Percentiles rank a stretch among this genome's conserved stretches.
phyloP scores from a whole-genome alignment of 345 rosid genomes.

The Populus tremula region DNA sequence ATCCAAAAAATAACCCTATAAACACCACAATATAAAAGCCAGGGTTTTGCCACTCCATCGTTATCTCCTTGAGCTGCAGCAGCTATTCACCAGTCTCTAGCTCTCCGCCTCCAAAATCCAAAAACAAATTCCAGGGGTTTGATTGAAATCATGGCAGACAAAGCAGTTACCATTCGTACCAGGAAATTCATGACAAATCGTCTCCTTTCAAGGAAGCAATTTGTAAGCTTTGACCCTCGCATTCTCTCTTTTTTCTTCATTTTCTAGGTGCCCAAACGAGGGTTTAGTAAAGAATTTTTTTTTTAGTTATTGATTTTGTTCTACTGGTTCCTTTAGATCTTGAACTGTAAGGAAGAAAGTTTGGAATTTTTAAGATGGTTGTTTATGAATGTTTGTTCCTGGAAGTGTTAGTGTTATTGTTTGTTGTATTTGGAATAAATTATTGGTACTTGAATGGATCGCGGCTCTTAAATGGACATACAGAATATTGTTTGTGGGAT shows the following conservation, averaged over 20 bases:
- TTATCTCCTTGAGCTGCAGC: conserved; percentile 26
- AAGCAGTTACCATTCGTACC: conserved; percentile 83
- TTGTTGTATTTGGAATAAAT: background rate
- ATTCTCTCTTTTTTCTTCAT: background rate
- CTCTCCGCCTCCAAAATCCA: background rate
- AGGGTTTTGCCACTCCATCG: background rate
- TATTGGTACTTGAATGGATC: background rate
- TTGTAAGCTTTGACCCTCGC: conserved; percentile 44
- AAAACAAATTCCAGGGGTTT: background rate
- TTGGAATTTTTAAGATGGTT: background rate
- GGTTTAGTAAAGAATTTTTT: too few species aligned
- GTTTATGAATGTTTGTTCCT: background rate
- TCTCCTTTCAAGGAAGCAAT: conserved; percentile 97
- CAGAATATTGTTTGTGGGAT: background rate
- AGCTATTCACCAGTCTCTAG: background rate
- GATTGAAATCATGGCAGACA: conserved; percentile 62
- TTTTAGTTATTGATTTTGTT: background rate
- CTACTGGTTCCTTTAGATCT: background rate
- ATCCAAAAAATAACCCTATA: conserved; percentile 23
- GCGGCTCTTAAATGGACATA: background rate
- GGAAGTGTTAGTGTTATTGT: background rate
- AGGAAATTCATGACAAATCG: conserved; percentile 98
- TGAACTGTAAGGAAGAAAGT: background rate
- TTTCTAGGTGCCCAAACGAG: background rate
- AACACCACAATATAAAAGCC: conserved; percentile 14